Conservation (phyloP, 2,329 filamentous ascomycete genomes). For the Aureobasidium sp. region DNA sequence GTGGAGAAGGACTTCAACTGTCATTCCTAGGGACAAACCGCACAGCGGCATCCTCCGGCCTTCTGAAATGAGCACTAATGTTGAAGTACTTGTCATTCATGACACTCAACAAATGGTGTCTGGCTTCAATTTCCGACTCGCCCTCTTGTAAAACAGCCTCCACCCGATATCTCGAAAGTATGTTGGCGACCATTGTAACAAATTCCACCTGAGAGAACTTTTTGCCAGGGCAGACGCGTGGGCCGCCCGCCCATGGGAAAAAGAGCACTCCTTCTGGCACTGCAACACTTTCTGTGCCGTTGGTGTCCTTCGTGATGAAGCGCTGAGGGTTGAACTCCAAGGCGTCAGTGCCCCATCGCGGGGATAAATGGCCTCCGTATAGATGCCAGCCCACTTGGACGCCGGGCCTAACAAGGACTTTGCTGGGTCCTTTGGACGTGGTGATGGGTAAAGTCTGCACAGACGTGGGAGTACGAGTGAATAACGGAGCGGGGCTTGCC, state of each 20-base stretch:
- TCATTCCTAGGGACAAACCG: background rate
- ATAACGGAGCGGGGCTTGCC: constrained; percentile 35
- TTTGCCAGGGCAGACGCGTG: constrained; percentile 46
- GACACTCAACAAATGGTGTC: background rate
- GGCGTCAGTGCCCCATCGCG: constrained; percentile 27
- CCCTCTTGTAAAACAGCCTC: background rate
- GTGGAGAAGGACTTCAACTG: too few species aligned
- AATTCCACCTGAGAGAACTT: constrained; percentile 54
- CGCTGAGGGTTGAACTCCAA: constrained; percentile 34
- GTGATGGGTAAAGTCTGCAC: constrained; percentile 22
- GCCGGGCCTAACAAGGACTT: background rate
- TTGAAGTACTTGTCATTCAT: background rate
- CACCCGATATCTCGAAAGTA: background rate
- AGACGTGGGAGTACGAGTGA: constrained; percentile 28
- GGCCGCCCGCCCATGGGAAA: constrained; percentile 44
- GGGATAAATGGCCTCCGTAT: background rate
- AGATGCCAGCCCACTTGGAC: background rate
- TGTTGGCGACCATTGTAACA: constrained; percentile 30
- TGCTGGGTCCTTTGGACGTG: constrained; percentile 17
- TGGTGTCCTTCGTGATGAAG: constrained; percentile 29
- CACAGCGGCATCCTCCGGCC: background rate
- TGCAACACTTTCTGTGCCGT: constrained; percentile 16
- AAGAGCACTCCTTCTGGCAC: constrained; percentile 31
- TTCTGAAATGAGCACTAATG: background rate
- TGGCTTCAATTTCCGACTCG: background rate